Evolutionary conservation across 2,329 filamentous ascomycete genomes (phyloP).

Genomic region (Alternaria sp.): DNA sequence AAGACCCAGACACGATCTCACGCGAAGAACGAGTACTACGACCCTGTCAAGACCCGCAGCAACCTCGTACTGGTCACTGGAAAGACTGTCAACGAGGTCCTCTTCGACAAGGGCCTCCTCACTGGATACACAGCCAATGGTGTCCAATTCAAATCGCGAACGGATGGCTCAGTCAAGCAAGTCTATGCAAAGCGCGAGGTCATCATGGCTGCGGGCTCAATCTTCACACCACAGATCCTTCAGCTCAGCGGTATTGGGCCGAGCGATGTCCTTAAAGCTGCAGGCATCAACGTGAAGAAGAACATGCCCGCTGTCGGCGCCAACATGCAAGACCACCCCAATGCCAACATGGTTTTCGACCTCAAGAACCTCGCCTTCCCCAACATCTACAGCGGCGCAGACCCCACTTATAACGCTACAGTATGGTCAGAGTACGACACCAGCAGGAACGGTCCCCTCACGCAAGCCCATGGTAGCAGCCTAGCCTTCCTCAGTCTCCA

Average conservation of each 20-base stretch:
- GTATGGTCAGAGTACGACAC: conserved; percentile 35
- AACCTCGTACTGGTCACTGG: conserved; percentile 31
- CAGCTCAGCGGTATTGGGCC: conserved; percentile 41
- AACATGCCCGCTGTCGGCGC: conserved; percentile 39
- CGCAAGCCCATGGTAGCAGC: conserved; percentile 31
- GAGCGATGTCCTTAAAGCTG: conserved; percentile 25
- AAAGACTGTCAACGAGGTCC: conserved; percentile 33
- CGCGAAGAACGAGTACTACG: conserved; percentile 37
- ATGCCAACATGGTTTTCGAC: conserved; percentile 26
- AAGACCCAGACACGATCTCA: conserved; percentile 43
- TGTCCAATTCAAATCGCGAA: conserved; percentile 26
- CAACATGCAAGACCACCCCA: conserved; percentile 44
- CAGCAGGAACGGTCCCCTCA: conserved; percentile 35
- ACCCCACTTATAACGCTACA: conserved; percentile 33
- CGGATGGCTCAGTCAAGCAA: conserved; percentile 21
- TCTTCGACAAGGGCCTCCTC: conserved; percentile 24
- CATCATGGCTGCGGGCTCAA: conserved; percentile 64
- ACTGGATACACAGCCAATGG: conserved; percentile 27
- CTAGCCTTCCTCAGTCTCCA: conserved; percentile 28
- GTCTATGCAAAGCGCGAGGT: conserved; percentile 55
- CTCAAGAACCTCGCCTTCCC: conserved; percentile 28
- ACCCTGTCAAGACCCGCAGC: conserved; percentile 25
- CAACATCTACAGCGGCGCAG: conserved; percentile 25
- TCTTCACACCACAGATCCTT: conserved; percentile 63
- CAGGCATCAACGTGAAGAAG: conserved; percentile 32